Conservation (phyloP, 2,329 filamentous ascomycete genomes). For the Verticillium dahliae region DNA sequence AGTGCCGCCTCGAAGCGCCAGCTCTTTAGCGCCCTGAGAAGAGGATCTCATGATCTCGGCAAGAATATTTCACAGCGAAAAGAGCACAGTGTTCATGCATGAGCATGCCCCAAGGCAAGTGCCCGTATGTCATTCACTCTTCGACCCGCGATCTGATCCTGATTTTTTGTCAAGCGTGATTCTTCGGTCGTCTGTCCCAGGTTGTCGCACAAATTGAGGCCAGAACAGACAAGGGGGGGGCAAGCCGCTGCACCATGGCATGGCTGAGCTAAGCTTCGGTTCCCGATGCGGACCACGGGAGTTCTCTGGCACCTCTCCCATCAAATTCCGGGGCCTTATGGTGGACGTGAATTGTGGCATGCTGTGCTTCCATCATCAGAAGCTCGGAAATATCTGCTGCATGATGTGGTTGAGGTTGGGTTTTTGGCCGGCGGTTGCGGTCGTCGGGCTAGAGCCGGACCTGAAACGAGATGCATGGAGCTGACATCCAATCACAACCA, state of each 20-base stretch:
- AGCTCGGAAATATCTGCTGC: background rate
- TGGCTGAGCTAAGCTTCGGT: too few relatives aligned
- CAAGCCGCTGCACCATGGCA: too few relatives aligned
- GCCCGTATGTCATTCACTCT: background rate
- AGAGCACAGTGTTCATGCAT: background rate
- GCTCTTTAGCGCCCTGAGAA: background rate
- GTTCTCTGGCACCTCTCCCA: too few relatives aligned
- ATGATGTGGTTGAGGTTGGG: background rate
- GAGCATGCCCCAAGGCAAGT: background rate
- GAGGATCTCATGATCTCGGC: background rate
- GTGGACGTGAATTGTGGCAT: background rate
- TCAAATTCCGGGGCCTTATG: background rate
- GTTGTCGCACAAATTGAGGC: too few relatives aligned
- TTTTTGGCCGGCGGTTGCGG: background rate
- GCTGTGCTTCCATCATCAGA: background rate
- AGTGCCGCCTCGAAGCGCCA: background rate
- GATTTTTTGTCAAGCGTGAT: too few relatives aligned
- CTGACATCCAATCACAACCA: background rate
- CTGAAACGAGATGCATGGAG: background rate
- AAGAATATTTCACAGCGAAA: background rate
- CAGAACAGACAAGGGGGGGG: too few relatives aligned
- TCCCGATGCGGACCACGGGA: too few relatives aligned
- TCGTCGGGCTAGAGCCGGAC: background rate
- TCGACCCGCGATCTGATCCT: too few relatives aligned
- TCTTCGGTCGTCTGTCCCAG: too few relatives aligned